phyloP scores from a whole-genome alignment of 352 stramenopile genomes.

The Globisporangium splendens region DNA sequence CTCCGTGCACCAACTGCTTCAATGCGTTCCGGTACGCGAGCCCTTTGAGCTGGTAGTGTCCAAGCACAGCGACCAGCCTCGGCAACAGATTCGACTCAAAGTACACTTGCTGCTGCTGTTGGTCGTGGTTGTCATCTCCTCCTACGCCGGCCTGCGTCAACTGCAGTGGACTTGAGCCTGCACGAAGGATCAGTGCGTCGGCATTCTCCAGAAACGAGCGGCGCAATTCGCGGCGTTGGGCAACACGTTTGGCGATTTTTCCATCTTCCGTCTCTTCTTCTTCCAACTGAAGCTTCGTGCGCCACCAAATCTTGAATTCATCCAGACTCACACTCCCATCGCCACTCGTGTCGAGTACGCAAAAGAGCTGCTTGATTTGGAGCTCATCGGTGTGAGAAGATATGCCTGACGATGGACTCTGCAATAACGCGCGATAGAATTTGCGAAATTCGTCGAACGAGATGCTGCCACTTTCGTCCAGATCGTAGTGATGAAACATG shows the following conservation, averaged over 20 bases:
- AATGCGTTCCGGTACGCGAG: constrained; percentile 48
- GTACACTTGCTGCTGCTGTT: constrained; percentile 5
- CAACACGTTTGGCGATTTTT: constrained; percentile 18
- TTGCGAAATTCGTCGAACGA: constrained; percentile 49
- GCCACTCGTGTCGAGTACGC: constrained; percentile 57
- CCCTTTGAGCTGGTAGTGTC: constrained; percentile 51
- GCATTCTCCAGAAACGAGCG: constrained; percentile 41
- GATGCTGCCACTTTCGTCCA: constrained; percentile 61
- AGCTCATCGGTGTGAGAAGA: constrained; percentile 2
- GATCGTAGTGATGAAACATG: constrained; percentile 69
- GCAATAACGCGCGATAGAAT: constrained; percentile 53
- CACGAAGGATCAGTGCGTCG: constrained; percentile 23
- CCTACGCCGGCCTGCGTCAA: background rate
- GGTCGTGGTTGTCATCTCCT: background rate
- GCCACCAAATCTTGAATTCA: constrained; percentile 78
- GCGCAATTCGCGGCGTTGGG: constrained; percentile 23
- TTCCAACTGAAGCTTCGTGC: constrained; percentile 60
- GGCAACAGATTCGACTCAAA: constrained; percentile 62
- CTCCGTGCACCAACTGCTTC: constrained; percentile 29
- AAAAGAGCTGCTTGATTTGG: constrained; percentile 51
- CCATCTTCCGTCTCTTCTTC: constrained; percentile 37
- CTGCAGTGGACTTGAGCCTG: background rate
- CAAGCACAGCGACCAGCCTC: constrained; percentile 43
- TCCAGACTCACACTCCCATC: constrained; percentile 62
- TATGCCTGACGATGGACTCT: constrained; percentile 11